Evolutionary conservation across 1,284 basidiomycete genomes (phyloP).

Genomic region (Abortiporus biennis): DNA sequence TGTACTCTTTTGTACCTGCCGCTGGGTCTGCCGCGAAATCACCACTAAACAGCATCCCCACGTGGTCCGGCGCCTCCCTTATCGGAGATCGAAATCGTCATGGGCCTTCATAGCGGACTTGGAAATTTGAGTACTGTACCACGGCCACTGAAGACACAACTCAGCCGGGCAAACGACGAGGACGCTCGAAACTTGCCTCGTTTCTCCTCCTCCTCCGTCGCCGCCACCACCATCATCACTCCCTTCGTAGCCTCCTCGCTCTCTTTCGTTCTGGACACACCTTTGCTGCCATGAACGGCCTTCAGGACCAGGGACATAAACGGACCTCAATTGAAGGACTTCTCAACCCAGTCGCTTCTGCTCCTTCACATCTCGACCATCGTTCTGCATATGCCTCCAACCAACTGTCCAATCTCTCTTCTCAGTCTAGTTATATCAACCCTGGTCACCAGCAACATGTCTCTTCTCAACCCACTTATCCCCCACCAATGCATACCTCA

Average conservation of each 20-base stretch:
- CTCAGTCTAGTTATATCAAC: conserved; percentile 16
- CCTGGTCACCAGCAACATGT: conserved; percentile 21
- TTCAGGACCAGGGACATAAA: conserved; percentile 41
- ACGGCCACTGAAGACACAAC: too few species aligned
- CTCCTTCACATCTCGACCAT: conserved; percentile 23
- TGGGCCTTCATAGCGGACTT: too few species aligned
- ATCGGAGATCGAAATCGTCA: too few species aligned
- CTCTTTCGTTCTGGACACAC: conserved; percentile 6
- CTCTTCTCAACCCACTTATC: conserved; percentile 17
- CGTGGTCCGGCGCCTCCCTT: too few species aligned
- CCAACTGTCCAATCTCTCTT: conserved; percentile 35
- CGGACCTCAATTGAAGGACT: conserved; percentile 47
- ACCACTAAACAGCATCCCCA: too few species aligned
- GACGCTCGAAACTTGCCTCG: neutral
- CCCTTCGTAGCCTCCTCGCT: conserved; percentile 1
- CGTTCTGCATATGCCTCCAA: conserved; percentile 24
- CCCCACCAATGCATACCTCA: conserved; percentile 20
- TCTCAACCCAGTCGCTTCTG: conserved; percentile 35
- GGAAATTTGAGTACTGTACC: too few species aligned
- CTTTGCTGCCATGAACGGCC: conserved; percentile 33
- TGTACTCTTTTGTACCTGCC: too few species aligned
- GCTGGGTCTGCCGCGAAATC: too few species aligned
- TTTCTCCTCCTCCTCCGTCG: neutral
- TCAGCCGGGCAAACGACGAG: too few species aligned
- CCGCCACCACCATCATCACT: neutral